These are phyloP conservation scores for Aquilaria yunnanensis DNA, from an alignment of 345 rosid genomes.

Conservation along the genomic window DNA sequence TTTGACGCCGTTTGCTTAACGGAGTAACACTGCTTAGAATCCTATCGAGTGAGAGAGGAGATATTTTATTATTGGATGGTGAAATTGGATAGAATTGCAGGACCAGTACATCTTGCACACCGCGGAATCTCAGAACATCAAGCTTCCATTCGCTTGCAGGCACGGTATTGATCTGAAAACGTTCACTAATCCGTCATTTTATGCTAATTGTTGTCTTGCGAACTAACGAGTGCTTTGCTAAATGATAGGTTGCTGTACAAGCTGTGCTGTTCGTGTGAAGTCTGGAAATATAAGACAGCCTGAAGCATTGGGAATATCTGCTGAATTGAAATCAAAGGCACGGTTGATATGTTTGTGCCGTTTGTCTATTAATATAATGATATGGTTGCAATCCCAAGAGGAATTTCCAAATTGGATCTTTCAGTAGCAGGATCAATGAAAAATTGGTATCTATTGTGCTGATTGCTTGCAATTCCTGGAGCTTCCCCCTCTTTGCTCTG, in stretches of 20 bases:
- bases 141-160: slow-evolving; percentile 96
- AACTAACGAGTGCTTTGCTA: slow-evolving; percentile 6
- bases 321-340: slow-evolving; percentile 84
- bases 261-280: slow-evolving; percentile 92
- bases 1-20: slow-evolving; percentile 7
- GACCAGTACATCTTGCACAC: slow-evolving; percentile 94
- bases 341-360: not conserved
- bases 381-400: not conserved
- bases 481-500: too few species aligned
- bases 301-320: slow-evolving; percentile 92
- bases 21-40: slow-evolving; percentile 1
- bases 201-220: not conserved
- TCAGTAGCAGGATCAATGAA: too few species aligned
- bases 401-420: too few species aligned
- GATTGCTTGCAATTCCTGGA: too few species aligned
- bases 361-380: not conserved
- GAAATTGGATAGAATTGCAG: slow-evolving; percentile 39
- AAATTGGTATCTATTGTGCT: too few species aligned
- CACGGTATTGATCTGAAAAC: slow-evolving; percentile 62
- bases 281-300: slow-evolving; percentile 88
- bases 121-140: slow-evolving; percentile 75
- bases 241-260: slow-evolving; percentile 87
- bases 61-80: slow-evolving; percentile 1
- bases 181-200: not conserved
- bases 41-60: not conserved